phyloP scores from a whole-genome alignment of 2,329 filamentous ascomycete genomes.

The Teratosphaeria nubilosa region DNA sequence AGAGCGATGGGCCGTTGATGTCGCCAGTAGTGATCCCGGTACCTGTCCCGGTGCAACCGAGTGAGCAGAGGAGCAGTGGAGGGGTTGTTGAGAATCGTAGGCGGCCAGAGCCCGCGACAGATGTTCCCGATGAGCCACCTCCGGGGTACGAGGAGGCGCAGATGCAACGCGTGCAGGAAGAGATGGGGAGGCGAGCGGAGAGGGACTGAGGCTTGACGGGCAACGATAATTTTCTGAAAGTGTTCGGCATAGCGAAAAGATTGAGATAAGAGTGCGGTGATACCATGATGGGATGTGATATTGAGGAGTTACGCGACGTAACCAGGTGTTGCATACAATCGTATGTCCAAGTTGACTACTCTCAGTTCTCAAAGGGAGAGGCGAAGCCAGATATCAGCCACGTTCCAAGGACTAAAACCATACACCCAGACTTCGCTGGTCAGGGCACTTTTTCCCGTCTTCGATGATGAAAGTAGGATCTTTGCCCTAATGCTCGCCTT shows the following conservation, averaged over 20 bases:
- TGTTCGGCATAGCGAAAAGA: not conserved
- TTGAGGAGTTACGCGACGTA: too few relatives aligned
- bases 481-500: too few relatives aligned
- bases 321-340: not conserved
- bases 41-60: constrained; percentile 26
- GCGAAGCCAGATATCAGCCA: too few relatives aligned
- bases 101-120: constrained; percentile 9
- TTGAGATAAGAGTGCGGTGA: not conserved
- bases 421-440: too few relatives aligned
- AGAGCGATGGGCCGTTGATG: constrained; percentile 28
- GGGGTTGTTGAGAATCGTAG: constrained; percentile 13
- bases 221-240: not conserved
- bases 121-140: constrained; percentile 62
- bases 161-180: constrained; percentile 64
- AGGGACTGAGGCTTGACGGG: not conserved
- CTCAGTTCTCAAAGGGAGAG: too few relatives aligned
- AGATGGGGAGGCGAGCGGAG: constrained; percentile 47
- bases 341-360: too few relatives aligned
- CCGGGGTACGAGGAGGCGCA: constrained; percentile 90
- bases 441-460: not conserved
- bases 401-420: too few relatives aligned
- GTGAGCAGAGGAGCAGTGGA: constrained; percentile 13
- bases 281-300: not conserved
- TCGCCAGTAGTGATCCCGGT: constrained; percentile 21
- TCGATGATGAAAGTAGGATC: too few relatives aligned